Evolutionary conservation across 108 stramenopile species (phyloP).

Genomic region (Epithemia pelagica): DNA sequence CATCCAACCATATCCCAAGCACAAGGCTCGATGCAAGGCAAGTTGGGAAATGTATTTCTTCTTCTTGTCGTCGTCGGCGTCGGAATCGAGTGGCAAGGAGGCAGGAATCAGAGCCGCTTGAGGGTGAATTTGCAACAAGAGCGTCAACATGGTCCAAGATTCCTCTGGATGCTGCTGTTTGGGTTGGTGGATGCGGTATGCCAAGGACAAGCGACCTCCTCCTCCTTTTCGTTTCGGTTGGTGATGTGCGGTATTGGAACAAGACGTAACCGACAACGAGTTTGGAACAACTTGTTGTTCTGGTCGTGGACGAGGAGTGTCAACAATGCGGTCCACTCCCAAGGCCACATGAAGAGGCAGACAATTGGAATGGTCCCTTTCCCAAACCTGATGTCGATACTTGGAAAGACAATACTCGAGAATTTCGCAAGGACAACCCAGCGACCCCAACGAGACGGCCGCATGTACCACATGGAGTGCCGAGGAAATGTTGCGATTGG

Average conservation of each 20-base stretch:
- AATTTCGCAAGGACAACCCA: not conserved
- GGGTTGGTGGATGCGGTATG: not conserved
- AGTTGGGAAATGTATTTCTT: not conserved
- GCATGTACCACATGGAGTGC: not conserved
- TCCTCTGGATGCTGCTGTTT: not conserved
- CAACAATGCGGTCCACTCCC: not conserved
- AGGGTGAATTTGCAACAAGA: not conserved
- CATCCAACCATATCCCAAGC: constrained; percentile 20
- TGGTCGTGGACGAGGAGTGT: too few relatives aligned
- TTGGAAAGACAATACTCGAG: not conserved
- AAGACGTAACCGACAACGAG: not conserved
- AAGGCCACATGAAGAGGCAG: not conserved
- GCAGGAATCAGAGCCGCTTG: not conserved
- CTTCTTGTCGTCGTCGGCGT: not conserved
- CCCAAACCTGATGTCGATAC: not conserved
- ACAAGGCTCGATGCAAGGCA: constrained; percentile 29
- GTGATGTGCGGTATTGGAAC: too few relatives aligned
- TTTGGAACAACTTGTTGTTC: not conserved
- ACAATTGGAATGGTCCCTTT: not conserved
- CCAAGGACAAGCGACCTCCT: not conserved
- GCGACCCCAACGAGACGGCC: constrained; percentile 1
- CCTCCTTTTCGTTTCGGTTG: not conserved
- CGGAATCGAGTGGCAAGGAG: too few relatives aligned
- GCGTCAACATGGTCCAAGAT: not conserved
- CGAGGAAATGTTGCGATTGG: too few relatives aligned